Evolutionary conservation across 202 grass and related monocot species (phyloP).

Genomic region (Schoenoplectus tabernaemontani): DNA sequence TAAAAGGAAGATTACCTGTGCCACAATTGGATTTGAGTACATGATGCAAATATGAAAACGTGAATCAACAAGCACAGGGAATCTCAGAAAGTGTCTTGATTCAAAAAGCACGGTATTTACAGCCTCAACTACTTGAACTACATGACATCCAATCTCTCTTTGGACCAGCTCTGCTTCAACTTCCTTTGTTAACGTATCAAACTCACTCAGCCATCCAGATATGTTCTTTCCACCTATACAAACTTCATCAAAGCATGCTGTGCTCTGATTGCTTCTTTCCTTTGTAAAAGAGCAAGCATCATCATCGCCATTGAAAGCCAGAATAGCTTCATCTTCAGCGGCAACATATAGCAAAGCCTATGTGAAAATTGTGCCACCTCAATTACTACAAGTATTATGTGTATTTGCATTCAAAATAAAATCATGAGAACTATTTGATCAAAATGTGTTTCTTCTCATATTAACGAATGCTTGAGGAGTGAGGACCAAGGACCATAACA

Average conservation of each 20-base stretch:
- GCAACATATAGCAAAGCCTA: conserved; percentile 35
- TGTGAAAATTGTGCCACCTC: background rate
- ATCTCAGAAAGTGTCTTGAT: conserved; percentile 31
- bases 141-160: conserved; percentile 41
- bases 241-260: conserved; percentile 24
- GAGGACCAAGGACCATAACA: background rate
- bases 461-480: background rate
- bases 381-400: background rate
- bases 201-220: conserved; percentile 38
- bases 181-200: conserved; percentile 39
- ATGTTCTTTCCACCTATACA: conserved; percentile 32
- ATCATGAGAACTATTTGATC: too few relatives aligned
- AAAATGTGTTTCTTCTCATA: background rate
- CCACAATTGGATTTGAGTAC: conserved; percentile 31
- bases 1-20: conserved; percentile 23
- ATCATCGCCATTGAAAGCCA: conserved; percentile 24
- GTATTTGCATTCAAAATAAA: background rate
- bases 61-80: conserved; percentile 31
- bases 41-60: conserved; percentile 40
- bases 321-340: conserved; percentile 37
- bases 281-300: conserved; percentile 31
- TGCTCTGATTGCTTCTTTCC: conserved; percentile 29
- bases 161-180: conserved; percentile 34
- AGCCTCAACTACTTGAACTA: conserved; percentile 34
- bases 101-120: conserved; percentile 42